Conservation (phyloP, 305 asterid genomes). For the Striga hermonthica region DNA sequence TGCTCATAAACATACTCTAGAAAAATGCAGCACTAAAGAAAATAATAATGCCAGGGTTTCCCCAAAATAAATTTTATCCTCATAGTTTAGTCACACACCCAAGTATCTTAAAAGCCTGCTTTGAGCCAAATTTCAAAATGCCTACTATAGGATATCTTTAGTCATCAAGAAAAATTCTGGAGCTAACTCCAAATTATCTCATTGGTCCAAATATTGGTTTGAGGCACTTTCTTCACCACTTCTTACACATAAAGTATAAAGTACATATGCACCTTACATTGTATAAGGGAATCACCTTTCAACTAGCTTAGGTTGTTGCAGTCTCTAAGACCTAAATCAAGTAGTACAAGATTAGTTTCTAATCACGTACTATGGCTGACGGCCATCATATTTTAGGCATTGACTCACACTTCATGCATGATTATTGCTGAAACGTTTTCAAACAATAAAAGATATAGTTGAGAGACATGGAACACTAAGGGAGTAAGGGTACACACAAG, state of each 20-base stretch:
- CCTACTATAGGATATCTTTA: slow-evolving; percentile 8
- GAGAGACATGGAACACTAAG: slow-evolving; percentile 11
- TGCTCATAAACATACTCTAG: slow-evolving; percentile 19
- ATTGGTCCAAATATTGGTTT: slow-evolving; percentile 10
- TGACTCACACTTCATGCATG: slow-evolving; percentile 7
- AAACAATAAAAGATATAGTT: not conserved
- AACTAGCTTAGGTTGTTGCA: slow-evolving; percentile 5
- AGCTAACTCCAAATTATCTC: not conserved
- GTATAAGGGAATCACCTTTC: slow-evolving; percentile 22
- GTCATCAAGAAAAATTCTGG: not conserved
- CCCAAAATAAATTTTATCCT: not conserved
- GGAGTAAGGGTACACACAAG: not conserved
- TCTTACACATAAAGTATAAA: not conserved
- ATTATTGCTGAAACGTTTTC: not conserved
- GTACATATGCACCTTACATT: slow-evolving; percentile 1
- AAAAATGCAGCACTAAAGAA: slow-evolving; percentile 18
- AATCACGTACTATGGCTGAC: not conserved
- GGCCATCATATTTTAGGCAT: slow-evolving; percentile 11
- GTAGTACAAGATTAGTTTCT: not conserved
- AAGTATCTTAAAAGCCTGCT: slow-evolving; percentile 2
- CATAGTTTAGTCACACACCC: not conserved
- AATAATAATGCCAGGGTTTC: not conserved
- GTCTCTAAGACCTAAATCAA: no score
- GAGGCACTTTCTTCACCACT: slow-evolving; percentile 1
- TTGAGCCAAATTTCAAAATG: slow-evolving; percentile 21